phyloP scores from a whole-genome alignment of 305 asterid genomes.

The Fraxinus latifolia region DNA sequence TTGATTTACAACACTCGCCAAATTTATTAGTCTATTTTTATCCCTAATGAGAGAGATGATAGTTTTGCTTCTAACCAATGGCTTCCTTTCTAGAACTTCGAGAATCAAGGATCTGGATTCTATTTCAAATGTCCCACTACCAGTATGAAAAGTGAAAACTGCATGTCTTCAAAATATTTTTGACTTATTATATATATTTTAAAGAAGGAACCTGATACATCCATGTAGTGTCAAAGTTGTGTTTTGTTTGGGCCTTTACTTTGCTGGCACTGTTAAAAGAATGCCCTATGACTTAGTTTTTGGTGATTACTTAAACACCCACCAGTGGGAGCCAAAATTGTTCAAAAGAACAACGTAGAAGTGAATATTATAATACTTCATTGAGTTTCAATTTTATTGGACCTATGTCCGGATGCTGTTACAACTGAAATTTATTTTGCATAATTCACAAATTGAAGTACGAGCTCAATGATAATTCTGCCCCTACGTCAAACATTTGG shows the following conservation, averaged over 20 bases:
- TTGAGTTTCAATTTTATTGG: neutral
- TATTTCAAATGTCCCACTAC: neutral
- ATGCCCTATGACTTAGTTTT: neutral
- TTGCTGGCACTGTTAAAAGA: neutral
- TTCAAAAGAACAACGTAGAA: neutral
- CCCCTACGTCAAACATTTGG: neutral
- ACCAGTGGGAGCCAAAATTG: neutral
- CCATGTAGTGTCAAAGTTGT: neutral
- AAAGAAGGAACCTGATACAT: neutral
- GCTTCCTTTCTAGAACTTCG: neutral
- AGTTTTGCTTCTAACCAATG: neutral
- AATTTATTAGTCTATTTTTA: neutral
- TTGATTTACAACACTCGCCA: neutral
- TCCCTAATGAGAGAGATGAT: neutral
- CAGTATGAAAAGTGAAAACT: neutral
- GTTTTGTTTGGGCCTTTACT: neutral
- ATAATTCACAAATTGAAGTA: neutral
- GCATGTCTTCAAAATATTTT: neutral
- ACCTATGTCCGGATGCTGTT: neutral
- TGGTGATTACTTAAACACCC: neutral
- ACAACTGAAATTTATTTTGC: neutral
- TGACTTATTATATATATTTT: neutral
- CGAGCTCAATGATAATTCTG: neutral
- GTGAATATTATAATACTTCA: neutral
- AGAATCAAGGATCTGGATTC: neutral